Evolutionary conservation across 164 flowering plant genomes (phyloP).

Genomic region (Aristolochia californica): DNA sequence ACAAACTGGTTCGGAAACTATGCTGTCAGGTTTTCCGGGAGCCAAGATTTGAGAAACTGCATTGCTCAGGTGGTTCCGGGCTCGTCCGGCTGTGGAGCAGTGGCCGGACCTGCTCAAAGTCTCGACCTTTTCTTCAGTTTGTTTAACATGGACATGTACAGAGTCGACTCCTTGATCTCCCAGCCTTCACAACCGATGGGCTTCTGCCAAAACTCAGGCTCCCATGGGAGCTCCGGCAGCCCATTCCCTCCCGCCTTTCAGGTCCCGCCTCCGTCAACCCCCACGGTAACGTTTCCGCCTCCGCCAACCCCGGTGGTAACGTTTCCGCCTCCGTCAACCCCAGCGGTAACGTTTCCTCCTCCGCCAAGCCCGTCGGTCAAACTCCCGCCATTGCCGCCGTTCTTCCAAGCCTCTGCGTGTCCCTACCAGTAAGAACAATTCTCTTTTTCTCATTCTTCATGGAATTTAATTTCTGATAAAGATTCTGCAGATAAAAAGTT

Average conservation of each 20-base stretch:
- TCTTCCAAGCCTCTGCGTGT: conserved; percentile 55
- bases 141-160: conserved; percentile 52
- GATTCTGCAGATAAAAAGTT: too few relatives aligned
- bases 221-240: conserved; percentile 5
- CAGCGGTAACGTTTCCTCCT: conserved; percentile 12
- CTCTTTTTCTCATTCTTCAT: too few relatives aligned
- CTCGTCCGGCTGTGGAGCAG: conserved; percentile 34
- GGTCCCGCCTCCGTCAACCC: conserved; percentile 8
- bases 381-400: conserved; percentile 16
- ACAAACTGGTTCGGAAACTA: conserved; percentile 71
- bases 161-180: conserved; percentile 54
- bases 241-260: conserved; percentile 9
- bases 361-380: conserved; percentile 17
- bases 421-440: conserved; percentile 39
- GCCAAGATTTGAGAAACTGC: conserved; percentile 58
- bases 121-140: conserved; percentile 44
- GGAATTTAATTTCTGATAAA: too few relatives aligned
- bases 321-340: conserved; percentile 10
- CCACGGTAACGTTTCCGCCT: conserved; percentile 12
- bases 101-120: conserved; percentile 46
- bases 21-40: conserved; percentile 51
- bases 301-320: conserved; percentile 18
- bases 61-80: conserved; percentile 40
- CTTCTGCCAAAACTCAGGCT: conserved; percentile 43
- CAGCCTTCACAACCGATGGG: conserved; percentile 76